Conservation (phyloP, 2,329 filamentous ascomycete genomes). For the Chrysosporium keratinophilum region DNA sequence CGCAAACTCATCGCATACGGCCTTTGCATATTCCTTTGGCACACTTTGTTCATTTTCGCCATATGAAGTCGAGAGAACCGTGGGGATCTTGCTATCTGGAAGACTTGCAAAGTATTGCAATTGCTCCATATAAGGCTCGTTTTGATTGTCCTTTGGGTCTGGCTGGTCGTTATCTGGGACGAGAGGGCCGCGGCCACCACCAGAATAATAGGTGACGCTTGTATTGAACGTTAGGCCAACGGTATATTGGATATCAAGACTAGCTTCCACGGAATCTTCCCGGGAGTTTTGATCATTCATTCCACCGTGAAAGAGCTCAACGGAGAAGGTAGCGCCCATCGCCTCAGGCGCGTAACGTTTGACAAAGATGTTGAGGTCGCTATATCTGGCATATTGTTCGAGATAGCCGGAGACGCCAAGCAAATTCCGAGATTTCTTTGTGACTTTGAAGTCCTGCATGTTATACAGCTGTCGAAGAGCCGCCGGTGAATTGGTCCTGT, state of each 20-base stretch:
- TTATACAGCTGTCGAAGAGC: slow-evolving; percentile 44
- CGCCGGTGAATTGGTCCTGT: slow-evolving; percentile 33
- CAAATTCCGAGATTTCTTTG: slow-evolving; percentile 29
- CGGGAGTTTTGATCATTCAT: slow-evolving; percentile 39
- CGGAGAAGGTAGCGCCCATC: slow-evolving; percentile 46
- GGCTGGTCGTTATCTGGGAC: slow-evolving; percentile 40
- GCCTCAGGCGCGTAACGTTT: slow-evolving; percentile 44
- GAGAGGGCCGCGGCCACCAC: slow-evolving; percentile 46
- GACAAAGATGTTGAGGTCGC: slow-evolving; percentile 50
- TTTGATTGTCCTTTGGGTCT: slow-evolving; percentile 36
- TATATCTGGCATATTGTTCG: slow-evolving; percentile 43
- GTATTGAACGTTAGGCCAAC: slow-evolving; percentile 46
- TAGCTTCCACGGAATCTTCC: slow-evolving; percentile 46
- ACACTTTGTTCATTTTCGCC: slow-evolving; percentile 57
- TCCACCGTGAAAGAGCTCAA: slow-evolving; percentile 48
- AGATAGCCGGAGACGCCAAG: slow-evolving; percentile 43
- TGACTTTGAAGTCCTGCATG: slow-evolving; percentile 33
- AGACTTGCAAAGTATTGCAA: slow-evolving; percentile 50
- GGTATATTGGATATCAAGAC: slow-evolving; percentile 54
- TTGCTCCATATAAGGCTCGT: slow-evolving; percentile 59
- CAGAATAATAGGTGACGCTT: slow-evolving; percentile 46
- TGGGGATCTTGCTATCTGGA: slow-evolving; percentile 46
- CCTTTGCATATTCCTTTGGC: slow-evolving; percentile 48
- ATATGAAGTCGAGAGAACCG: slow-evolving; percentile 59
- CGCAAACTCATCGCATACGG: slow-evolving; percentile 52